A percentile compares a stretch with the other conserved stretches of the same genome.
Conservation (phyloP, 495 filamentous ascomycete genomes). For the Penicillium arizonense region DNA sequence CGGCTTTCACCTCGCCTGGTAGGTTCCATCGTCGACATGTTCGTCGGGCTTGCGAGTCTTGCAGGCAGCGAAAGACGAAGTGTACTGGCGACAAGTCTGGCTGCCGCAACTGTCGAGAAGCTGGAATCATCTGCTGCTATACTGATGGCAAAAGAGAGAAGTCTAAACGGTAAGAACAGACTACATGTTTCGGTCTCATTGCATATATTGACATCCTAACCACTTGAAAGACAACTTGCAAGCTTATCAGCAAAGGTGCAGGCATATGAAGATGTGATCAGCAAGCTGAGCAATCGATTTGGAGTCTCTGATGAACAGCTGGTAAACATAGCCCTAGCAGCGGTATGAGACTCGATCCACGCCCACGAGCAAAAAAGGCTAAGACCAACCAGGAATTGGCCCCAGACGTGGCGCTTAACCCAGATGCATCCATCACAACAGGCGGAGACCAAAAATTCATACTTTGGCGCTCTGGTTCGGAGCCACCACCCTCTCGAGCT, state of each 20-base stretch:
- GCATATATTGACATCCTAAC: neutral
- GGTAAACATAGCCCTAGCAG: slow-evolving; percentile 33
- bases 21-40: slow-evolving; percentile 44
- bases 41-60: slow-evolving; percentile 48
- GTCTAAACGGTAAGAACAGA: slow-evolving; percentile 45
- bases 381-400: slow-evolving; percentile 25
- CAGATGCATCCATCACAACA: slow-evolving; percentile 7
- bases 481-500: slow-evolving; percentile 20
- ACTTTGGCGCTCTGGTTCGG: slow-evolving; percentile 16
- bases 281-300: slow-evolving; percentile 35
- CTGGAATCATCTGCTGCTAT: slow-evolving; percentile 51
- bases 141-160: slow-evolving; percentile 57
- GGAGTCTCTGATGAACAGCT: slow-evolving; percentile 41
- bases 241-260: slow-evolving; percentile 49
- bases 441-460: slow-evolving; percentile 12
- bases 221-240: slow-evolving; percentile 40
- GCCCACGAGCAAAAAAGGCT: slow-evolving; percentile 7
- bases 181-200: neutral
- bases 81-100: slow-evolving; percentile 55
- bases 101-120: slow-evolving; percentile 55
- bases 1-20: slow-evolving; percentile 34
- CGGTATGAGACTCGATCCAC: slow-evolving; percentile 22
- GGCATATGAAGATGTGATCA: slow-evolving; percentile 46
- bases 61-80: slow-evolving; percentile 55
- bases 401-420: slow-evolving; percentile 18